Percentiles rank a stretch among this genome's conserved stretches.
Conservation (phyloP, 306 rosid species). For the Acacia confusa region DNA sequence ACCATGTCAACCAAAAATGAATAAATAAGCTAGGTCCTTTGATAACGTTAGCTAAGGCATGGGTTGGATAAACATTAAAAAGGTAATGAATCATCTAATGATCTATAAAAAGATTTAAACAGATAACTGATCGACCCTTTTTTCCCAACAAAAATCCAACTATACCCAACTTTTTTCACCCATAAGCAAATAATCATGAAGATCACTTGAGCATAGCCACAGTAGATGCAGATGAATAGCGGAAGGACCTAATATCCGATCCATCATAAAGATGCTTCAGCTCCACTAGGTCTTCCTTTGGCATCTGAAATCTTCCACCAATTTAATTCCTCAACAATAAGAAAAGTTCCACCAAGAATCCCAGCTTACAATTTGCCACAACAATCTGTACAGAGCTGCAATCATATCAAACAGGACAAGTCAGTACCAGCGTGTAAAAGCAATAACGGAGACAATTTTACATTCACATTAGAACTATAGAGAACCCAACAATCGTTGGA, state of each 20-base stretch:
- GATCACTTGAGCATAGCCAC: slow-evolving; percentile 68
- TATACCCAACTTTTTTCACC: no score
- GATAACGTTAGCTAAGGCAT: no score
- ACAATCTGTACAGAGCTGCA: slow-evolving; percentile 4
- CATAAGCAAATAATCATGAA: no score
- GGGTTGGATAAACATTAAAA: no score
- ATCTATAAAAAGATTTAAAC: no score
- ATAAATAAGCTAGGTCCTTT: no score
- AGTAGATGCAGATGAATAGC: slow-evolving; percentile 72
- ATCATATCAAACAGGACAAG: neutral
- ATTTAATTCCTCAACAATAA: no score
- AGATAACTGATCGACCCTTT: no score
- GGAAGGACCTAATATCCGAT: slow-evolving; percentile 82
- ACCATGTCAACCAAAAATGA: no score
- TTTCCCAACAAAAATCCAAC: no score
- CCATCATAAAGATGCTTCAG: slow-evolving; percentile 91
- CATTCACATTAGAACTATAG: neutral
- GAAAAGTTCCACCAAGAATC: neutral
- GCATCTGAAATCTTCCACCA: slow-evolving; percentile 60
- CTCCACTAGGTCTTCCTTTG: slow-evolving; percentile 82
- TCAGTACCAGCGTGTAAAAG: neutral
- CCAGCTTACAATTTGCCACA: neutral
- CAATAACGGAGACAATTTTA: neutral
- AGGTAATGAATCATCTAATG: no score
- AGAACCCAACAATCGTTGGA: neutral